A percentile compares a stretch with the other conserved stretches of the same genome.
Evolutionary conservation across 768 basidiomycete genomes (phyloP).

Genomic region (Neoboletus subvelutipes): DNA sequence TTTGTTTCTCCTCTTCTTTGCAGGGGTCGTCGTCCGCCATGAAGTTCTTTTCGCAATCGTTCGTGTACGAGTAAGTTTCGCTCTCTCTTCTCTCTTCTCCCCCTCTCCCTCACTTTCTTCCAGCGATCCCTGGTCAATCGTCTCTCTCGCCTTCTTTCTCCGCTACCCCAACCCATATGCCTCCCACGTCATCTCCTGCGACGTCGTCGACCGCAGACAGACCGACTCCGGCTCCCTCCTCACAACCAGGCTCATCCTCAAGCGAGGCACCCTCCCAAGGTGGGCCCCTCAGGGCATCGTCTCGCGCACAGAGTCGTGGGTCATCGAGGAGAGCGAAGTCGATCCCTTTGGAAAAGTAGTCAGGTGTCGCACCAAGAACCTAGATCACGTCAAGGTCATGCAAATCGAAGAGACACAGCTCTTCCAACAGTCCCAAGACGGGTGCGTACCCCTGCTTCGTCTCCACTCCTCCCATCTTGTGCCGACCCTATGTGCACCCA

Average conservation of each 20-base stretch:
- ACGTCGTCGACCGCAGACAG: constrained; percentile 83
- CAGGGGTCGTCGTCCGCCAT: constrained; percentile 46
- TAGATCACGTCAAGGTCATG: constrained; percentile 95
- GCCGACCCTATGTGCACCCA: constrained; percentile 4
- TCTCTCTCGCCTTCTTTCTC: constrained; percentile 90
- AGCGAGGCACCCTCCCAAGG: constrained; percentile 84
- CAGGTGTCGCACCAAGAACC: constrained; percentile 78
- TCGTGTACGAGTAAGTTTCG: constrained; percentile 52
- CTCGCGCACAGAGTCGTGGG: constrained; percentile 87
- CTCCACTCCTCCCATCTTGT: neutral
- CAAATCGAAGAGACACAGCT: constrained; percentile 82
- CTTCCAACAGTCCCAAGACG: constrained; percentile 65
- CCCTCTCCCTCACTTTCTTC: neutral
- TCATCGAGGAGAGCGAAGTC: constrained; percentile 92
- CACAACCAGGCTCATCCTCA: constrained; percentile 90
- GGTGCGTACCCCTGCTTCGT: constrained; percentile 47
- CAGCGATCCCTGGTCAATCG: constrained; percentile 93
- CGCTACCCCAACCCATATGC: constrained; percentile 97
- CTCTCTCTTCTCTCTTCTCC: accelerated
- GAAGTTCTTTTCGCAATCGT: constrained; percentile 57
- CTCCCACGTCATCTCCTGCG: constrained; percentile 90
- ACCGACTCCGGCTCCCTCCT: constrained; percentile 72
- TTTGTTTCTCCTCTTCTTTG: neutral
- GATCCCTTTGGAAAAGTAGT: constrained; percentile 79
- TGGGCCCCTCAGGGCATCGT: constrained; percentile 89